Base-by-base conservation (phyloP, 495 filamentous ascomycete species). In the Penicillium coffeae region DNA sequence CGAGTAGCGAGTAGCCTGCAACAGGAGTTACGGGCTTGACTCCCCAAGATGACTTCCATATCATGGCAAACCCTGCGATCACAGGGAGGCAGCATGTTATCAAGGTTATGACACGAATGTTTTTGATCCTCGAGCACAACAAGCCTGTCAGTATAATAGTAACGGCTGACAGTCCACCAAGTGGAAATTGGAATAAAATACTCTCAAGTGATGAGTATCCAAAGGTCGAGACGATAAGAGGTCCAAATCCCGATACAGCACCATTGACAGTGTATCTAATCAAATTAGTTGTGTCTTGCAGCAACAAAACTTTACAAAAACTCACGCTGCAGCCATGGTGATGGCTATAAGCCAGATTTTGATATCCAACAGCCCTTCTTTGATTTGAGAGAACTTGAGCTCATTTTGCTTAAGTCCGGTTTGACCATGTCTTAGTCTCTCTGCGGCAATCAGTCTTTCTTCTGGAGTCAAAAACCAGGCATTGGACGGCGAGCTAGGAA, bases 221-320 rank as follows among this genome's bases (percentile, higher is more conserved):
- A 13, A 42, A 42, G 2, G 39, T 42, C 10, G 39, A 42, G 2
- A 42, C 39, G 21, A 42, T 42, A 18, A 42, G 21, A 2, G 39
- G 39, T 2, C 39, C 39, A 14, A 42, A 42, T 2, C 39, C 39
- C 2, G 39, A 42, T n/a, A 42, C 39, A 7, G 39, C 39, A 13
- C 39, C 39, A 27, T 42, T 42, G 39, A 42, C 39, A n/a, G 39
- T 42, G 20, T 42, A 42, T 14, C 39, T 42, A 15, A n/a, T n/a
- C 10, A 27, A 22, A 21, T 39, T 16, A 39, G 37, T 37, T 10
- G 38, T 9, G 15, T 21, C 6, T 38, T 6, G 8, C 7, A 12
- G 6, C 7, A 9, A 9, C 10, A 15, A 12, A 15, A 38, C 7
- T 38, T 9, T 6, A 38, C 14, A 8, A 14, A 5, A 4, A 42